These are phyloP conservation scores for Moesziomyces sp. DNA, from an alignment of 1,284 basidiomycete species.

Conservation along the genomic window DNA sequence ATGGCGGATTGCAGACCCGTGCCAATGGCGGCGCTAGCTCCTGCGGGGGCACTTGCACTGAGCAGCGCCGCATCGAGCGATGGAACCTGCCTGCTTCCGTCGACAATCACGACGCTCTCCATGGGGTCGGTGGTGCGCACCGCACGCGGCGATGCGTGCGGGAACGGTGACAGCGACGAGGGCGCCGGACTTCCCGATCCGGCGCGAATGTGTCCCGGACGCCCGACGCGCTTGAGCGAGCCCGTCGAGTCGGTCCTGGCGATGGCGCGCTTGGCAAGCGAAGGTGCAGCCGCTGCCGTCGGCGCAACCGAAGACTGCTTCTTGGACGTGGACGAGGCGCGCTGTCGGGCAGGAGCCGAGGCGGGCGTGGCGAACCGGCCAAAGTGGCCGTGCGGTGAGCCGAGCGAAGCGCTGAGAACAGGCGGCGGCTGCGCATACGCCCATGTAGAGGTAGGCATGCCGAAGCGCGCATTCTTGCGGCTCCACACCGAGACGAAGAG, in stretches of 20 bases:
- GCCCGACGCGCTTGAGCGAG: constrained; percentile 34
- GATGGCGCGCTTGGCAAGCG: constrained; percentile 57
- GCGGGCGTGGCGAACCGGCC: constrained; percentile 9
- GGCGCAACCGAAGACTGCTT: constrained; percentile 16
- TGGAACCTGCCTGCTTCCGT: constrained; percentile 27
- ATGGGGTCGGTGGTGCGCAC: constrained; percentile 35
- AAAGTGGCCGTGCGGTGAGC: constrained; percentile 29
- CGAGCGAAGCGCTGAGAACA: constrained; percentile 41
- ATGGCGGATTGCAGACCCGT: constrained; percentile 2
- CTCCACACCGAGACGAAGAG: constrained; percentile 94
- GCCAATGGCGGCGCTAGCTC: constrained; percentile 6
- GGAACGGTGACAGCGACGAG: constrained; percentile 63
- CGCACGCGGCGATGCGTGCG: constrained; percentile 54
- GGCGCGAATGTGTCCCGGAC: constrained; percentile 36
- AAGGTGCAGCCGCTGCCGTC: constrained; percentile 27
- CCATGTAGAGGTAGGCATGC: constrained; percentile 41
- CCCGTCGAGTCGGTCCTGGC: constrained; percentile 42
- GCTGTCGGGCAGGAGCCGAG: constrained; percentile 17
- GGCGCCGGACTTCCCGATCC: constrained; percentile 61
- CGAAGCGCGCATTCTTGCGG: constrained; percentile 72
- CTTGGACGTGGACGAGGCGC: constrained; percentile 21
- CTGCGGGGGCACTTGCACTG: constrained; percentile 56
- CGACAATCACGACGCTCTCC: constrained; percentile 34
- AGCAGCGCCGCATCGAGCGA: constrained; percentile 56
- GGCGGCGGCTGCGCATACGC: constrained; percentile 34